Percentiles rank a stretch among this genome's conserved stretches.
Conservation (phyloP, 2,329 filamentous ascomycete species). For the Colletotrichum eremochloae region DNA sequence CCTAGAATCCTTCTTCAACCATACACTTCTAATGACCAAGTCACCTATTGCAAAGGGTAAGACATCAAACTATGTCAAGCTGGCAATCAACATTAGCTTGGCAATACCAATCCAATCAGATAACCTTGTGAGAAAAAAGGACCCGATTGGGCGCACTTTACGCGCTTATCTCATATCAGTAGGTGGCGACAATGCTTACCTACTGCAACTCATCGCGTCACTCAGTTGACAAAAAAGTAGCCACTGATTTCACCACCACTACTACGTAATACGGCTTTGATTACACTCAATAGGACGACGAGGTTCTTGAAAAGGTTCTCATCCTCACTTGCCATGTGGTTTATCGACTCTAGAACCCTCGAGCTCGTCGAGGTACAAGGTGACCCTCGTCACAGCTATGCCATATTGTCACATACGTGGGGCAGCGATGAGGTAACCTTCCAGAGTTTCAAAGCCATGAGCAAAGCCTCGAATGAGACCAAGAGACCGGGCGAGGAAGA, state of each 20-base stretch:
- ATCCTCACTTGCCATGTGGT: slow-evolving; percentile 44
- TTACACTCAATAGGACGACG: no score
- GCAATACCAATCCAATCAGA: not conserved
- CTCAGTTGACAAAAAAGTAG: no score
- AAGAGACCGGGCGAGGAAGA: not conserved
- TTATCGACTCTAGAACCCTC: slow-evolving; percentile 45
- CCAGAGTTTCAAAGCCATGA: slow-evolving; percentile 42
- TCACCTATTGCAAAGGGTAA: not conserved
- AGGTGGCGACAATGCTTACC: not conserved
- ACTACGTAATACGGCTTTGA: no score
- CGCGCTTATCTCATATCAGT: not conserved
- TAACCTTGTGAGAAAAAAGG: not conserved
- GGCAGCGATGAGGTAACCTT: slow-evolving; percentile 48
- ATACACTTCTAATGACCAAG: no score
- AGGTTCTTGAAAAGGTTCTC: no score
- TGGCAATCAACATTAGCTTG: not conserved
- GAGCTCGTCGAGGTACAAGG: slow-evolving; percentile 45
- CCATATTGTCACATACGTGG: slow-evolving; percentile 56
- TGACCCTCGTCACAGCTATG: slow-evolving; percentile 45
- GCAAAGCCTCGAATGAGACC: not conserved
- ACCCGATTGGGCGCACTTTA: not conserved
- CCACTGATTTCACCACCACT: no score
- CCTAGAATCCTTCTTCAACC: no score
- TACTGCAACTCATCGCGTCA: not conserved
- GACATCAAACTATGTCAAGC: not conserved